Evolutionary conservation across 352 stramenopile species (phyloP).

Genomic region (Plasmopara muralis): DNA sequence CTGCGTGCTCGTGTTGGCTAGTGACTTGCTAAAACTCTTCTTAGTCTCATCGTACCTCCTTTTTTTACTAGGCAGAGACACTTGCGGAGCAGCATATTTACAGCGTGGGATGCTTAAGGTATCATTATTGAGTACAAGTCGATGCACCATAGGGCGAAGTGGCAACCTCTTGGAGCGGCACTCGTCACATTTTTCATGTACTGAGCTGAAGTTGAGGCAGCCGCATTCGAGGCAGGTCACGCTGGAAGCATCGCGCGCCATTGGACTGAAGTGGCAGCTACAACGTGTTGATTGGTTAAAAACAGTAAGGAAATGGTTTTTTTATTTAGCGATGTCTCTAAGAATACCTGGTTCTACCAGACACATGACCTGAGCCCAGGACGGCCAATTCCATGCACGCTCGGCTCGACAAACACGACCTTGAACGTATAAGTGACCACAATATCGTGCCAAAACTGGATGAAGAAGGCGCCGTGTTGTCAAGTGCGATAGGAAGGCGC

Average conservation of each 20-base stretch:
- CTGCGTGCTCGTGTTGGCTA: not conserved
- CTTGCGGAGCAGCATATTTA: conserved; percentile 1
- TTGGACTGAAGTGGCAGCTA: not conserved
- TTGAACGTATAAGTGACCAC: not conserved
- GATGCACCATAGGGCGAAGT: conserved; percentile 10
- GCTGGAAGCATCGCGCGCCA: conserved; percentile 14
- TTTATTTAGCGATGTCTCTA: not conserved
- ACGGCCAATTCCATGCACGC: not conserved
- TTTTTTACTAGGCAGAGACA: conserved; percentile 12
- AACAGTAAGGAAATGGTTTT: not conserved
- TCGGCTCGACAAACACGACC: not conserved
- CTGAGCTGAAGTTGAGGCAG: conserved; percentile 38
- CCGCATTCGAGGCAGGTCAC: conserved; percentile 37
- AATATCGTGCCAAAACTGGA: not conserved
- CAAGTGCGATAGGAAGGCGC: not conserved
- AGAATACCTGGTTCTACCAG: too few species aligned
- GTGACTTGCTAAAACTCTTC: conserved; percentile 6
- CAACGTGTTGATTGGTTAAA: conserved; percentile 4
- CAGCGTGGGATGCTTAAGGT: not conserved
- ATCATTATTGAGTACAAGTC: not conserved
- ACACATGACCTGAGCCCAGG: too few species aligned
- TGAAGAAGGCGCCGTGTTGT: conserved; percentile 1
- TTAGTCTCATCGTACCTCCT: conserved; percentile 6
- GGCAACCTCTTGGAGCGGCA: conserved; percentile 18
- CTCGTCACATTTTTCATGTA: conserved; percentile 24